These are phyloP conservation scores for Hymenoscyphus fructigenus DNA, from an alignment of 2,329 filamentous ascomycete species.

Conservation along the genomic window DNA sequence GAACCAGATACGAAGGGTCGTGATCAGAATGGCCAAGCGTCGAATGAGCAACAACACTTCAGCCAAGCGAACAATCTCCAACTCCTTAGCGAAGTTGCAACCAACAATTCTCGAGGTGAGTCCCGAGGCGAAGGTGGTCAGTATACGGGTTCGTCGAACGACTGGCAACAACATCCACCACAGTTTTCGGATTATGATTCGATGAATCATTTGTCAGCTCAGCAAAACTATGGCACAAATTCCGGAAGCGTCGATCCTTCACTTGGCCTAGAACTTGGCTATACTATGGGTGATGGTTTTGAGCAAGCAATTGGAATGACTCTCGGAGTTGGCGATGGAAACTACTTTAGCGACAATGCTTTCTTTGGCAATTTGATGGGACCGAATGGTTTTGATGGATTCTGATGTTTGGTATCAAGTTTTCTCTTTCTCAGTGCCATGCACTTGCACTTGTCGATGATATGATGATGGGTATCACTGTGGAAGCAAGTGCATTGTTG, in stretches of 20 bases:
- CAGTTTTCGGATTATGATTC: constrained; percentile 23
- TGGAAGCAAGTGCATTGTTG: neutral
- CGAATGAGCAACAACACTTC: constrained; percentile 29
- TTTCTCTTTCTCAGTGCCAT: neutral
- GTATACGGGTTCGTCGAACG: constrained; percentile 23
- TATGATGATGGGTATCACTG: neutral
- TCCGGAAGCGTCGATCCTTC: constrained; percentile 33
- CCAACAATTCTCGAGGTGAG: constrained; percentile 35
- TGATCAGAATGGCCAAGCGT: constrained; percentile 20
- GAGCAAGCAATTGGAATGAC: constrained; percentile 38
- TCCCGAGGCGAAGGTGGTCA: constrained; percentile 26
- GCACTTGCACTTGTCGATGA: neutral
- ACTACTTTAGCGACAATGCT: constrained; percentile 34
- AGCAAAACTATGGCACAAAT: constrained; percentile 19
- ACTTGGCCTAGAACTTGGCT: constrained; percentile 32
- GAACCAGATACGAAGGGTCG: constrained; percentile 9
- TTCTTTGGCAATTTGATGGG: constrained; percentile 34
- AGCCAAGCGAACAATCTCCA: constrained; percentile 39
- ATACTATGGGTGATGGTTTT: constrained; percentile 35
- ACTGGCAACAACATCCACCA: constrained; percentile 26
- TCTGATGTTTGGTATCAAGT: constrained; percentile 4
- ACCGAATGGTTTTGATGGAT: constrained; percentile 24
- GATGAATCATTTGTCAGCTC: constrained; percentile 20
- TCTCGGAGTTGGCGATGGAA: constrained; percentile 33
- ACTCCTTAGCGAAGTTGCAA: constrained; percentile 43